phyloP scores from a whole-genome alignment of 2,329 filamentous ascomycete species.

The Penicillium freii region DNA sequence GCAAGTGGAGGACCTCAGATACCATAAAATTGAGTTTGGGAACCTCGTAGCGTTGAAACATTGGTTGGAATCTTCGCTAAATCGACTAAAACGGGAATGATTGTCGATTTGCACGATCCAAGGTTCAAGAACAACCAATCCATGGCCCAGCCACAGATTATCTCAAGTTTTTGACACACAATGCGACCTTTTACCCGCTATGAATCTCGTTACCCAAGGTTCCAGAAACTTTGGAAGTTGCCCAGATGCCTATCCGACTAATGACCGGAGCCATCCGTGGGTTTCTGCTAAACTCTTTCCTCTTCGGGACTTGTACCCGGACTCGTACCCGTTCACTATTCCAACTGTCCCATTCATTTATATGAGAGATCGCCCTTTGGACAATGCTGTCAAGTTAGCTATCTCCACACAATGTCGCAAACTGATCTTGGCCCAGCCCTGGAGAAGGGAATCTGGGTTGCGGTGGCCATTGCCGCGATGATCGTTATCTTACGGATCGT shows the following conservation, averaged over 20 bases:
- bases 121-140: background rate
- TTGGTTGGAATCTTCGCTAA: background rate
- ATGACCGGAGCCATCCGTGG: background rate
- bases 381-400: background rate
- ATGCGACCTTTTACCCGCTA: background rate
- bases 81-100: background rate
- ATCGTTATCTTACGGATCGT: slow-evolving; percentile 28
- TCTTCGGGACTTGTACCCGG: background rate
- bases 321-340: background rate
- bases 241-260: too few relatives aligned
- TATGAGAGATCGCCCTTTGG: background rate
- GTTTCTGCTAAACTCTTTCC: background rate
- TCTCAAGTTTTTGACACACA: background rate
- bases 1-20: too few relatives aligned
- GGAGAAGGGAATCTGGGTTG: slow-evolving; percentile 30
- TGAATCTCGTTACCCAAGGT: background rate
- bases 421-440: slow-evolving; percentile 22
- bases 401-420: slow-evolving; percentile 5
- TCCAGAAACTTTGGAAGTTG: background rate
- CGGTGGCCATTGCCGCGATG: slow-evolving; percentile 25
- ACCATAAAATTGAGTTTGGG: background rate
- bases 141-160: background rate
- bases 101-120: background rate
- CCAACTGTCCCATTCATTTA: background rate
- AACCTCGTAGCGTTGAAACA: background rate